These are phyloP conservation scores for Naumovozyma dairenensis DNA, from an alignment of 805 yeast genomes.

Conservation along the genomic window DNA sequence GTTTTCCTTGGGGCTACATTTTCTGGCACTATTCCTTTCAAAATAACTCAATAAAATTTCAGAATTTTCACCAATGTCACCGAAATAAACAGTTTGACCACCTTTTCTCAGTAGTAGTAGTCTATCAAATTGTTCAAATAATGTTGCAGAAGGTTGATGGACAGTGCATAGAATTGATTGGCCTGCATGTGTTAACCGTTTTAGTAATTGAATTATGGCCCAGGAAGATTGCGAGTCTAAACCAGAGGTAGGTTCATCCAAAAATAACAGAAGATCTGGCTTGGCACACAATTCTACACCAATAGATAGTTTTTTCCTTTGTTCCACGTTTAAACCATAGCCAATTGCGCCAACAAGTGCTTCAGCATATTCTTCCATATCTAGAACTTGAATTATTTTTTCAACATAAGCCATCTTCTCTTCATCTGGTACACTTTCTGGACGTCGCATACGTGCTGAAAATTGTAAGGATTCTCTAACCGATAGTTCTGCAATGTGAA, in stretches of 20 bases:
- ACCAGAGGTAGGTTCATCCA: conserved; percentile 62
- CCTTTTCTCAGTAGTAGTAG: conserved; percentile 53
- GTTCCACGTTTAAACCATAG: conserved; percentile 52
- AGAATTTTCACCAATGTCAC: conserved; percentile 52
- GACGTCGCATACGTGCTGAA: conserved; percentile 56
- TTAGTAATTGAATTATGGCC: conserved; percentile 49
- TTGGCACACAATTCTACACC: conserved; percentile 59
- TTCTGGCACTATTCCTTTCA: conserved; percentile 56
- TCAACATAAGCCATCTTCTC: conserved; percentile 60
- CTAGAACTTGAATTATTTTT: conserved; percentile 48
- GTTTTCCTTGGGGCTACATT: conserved; percentile 44
- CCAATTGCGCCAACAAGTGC: conserved; percentile 65
- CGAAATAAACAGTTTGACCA: conserved; percentile 64
- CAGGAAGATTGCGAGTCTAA: conserved; percentile 49
- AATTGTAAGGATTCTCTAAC: conserved; percentile 62
- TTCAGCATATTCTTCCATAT: conserved; percentile 54
- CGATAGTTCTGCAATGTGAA: conserved; percentile 51
- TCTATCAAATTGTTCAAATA: conserved; percentile 53
- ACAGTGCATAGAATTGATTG: conserved; percentile 64
- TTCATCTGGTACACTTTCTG: conserved; percentile 34
- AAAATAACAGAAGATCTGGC: conserved; percentile 45
- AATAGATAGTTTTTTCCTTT: conserved; percentile 48
- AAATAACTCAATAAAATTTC: conserved; percentile 46
- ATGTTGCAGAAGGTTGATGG: conserved; percentile 59
- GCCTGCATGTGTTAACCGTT: conserved; percentile 49